Base-by-base conservation (phyloP, 257 asterid species). In the Nicotiana attenuata region DNA sequence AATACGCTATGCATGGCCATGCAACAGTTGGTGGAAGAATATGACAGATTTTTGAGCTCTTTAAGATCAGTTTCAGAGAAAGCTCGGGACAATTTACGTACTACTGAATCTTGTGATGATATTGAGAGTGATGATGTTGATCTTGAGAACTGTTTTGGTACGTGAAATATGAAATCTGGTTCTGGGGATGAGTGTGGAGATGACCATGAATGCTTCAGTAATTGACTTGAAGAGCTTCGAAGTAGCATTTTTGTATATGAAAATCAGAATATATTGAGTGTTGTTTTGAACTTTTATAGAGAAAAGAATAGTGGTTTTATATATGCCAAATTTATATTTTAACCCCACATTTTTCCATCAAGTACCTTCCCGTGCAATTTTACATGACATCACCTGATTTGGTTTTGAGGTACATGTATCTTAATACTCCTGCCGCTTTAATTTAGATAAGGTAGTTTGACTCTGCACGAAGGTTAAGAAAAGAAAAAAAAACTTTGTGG, bases 191-290 rank as follows among this genome's bases (percentile, higher is more conserved):
- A 14, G 0, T 84, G 82, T 38, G 78, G 65, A 41, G 47, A 1
- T 9, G 20, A 7, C 84, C 84, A 84, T 83, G 71, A 5, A 60
- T 22, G 55, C 60, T 89, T 91, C 11, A 84, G 35, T 33, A 81
- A 14, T 41, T 87, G 87, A 9, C 84, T 80, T 76, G 91, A 87
- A 52, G 87, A 80, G 85, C 89, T 84, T 17, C 92, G 87, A 10
- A 91, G 85, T 33, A 90, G 85, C 93, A 90, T 88, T 80, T 64
- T 14, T 24, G n/a, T 64, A 65, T 76, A 5, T 33, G 38, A 33
- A 33, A 33, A 33, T 33, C 38, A 33, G 8, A 33, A 33, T 33
- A 33, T 31, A 0, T 31, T 3, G 7, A 33, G 8, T 5, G 38
- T 33, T 33, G 38, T 33, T 33, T 33, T 5, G 7, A 33, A 33